A percentile compares a stretch with the other conserved stretches of the same genome.
phyloP scores from a whole-genome alignment of 148 eudicot species.

The Rhododendron henanense region DNA sequence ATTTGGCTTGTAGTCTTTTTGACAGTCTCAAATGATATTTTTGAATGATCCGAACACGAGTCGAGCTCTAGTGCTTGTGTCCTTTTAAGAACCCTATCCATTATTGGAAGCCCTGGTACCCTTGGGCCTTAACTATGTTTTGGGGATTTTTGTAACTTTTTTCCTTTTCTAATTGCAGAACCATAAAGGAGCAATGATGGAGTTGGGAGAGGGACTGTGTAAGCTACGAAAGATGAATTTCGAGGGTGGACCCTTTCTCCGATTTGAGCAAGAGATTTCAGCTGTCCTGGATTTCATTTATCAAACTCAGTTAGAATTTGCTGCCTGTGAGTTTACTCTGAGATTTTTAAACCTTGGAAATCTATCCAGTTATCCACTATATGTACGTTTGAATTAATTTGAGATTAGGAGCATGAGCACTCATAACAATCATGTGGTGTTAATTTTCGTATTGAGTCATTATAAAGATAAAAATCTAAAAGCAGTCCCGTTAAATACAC shows the following conservation, averaged over 20 bases:
- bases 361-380: neutral
- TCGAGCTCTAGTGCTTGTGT: neutral
- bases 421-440: no score
- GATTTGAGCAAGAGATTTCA: conserved; percentile 74
- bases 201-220: conserved; percentile 73
- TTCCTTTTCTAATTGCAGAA: conserved; percentile 31
- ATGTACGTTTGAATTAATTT: no score
- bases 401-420: no score
- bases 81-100: neutral
- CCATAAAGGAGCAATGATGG: conserved; percentile 94
- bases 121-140: neutral
- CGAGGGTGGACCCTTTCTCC: conserved; percentile 57
- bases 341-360: neutral
- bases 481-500: no score
- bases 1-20: neutral
- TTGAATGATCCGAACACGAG: neutral
- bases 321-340: conserved; percentile 61
- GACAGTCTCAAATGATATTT: neutral
- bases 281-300: conserved; percentile 79
- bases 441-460: no score
- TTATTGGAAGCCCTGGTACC: neutral
- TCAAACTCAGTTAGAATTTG: conserved; percentile 78
- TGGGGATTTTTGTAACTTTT: neutral
- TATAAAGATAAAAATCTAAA: no score
- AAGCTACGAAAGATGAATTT: conserved; percentile 69